These are phyloP conservation scores for Colletotrichum lentis DNA, from an alignment of 2,329 filamentous ascomycete species.

Conservation along the genomic window DNA sequence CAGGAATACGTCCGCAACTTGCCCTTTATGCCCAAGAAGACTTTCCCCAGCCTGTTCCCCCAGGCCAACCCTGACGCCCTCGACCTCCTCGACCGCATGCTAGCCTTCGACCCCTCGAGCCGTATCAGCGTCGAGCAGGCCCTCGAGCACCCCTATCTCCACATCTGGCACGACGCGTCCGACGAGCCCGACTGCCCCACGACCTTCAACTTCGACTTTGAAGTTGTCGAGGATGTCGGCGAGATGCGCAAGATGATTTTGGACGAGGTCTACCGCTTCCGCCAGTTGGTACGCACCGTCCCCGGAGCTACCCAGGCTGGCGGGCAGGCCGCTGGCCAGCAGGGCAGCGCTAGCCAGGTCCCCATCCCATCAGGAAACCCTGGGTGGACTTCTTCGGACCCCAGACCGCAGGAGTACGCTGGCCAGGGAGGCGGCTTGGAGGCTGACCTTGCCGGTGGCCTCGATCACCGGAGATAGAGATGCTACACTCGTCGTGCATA, in stretches of 20 bases:
- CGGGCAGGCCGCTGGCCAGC: conserved; percentile 45
- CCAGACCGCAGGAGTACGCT: conserved; percentile 66
- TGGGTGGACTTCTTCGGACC: conserved; percentile 68
- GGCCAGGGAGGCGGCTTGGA: conserved; percentile 61
- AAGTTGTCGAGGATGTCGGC: conserved; percentile 92
- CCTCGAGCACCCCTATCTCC: conserved; percentile 93
- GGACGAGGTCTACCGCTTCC: conserved; percentile 90
- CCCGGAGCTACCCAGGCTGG: conserved; percentile 50
- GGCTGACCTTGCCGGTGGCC: conserved; percentile 66
- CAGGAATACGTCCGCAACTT: conserved; percentile 99
- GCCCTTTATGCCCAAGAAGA: conserved; percentile 91
- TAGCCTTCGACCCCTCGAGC: conserved; percentile 93
- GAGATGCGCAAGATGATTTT: conserved; percentile 98
- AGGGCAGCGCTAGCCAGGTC: conserved; percentile 54
- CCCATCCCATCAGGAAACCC: conserved; percentile 60
- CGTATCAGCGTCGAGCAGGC: conserved; percentile 95
- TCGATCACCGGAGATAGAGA: conserved; percentile 55
- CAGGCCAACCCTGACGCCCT: conserved; percentile 95
- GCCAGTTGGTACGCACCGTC: conserved; percentile 65
- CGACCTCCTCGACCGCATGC: conserved; percentile 94
- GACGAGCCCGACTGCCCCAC: conserved; percentile 94
- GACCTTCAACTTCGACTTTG: conserved; percentile 98
- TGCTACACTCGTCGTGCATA: neutral
- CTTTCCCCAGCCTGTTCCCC: conserved; percentile 88
- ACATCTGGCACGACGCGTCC: conserved; percentile 97